Evolutionary conservation across 345 rosid genomes (phyloP).

Genomic region (Garcia nutans): DNA sequence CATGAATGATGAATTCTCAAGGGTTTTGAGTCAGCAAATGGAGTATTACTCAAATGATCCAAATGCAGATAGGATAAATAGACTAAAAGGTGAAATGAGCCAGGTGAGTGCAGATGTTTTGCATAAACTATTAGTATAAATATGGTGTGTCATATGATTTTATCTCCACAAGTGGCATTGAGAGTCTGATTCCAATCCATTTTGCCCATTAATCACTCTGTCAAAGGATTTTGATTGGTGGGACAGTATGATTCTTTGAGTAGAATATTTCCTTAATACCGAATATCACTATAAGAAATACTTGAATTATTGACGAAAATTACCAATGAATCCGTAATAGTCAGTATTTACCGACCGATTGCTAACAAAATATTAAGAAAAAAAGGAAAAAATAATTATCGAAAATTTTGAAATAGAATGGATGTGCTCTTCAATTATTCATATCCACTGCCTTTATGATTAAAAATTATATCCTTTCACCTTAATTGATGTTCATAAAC

Average conservation of each 20-base stretch:
- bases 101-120: conserved; percentile 50
- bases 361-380: too few relatives aligned
- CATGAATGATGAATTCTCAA: conserved; percentile 94
- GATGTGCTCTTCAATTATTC: neutral
- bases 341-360: too few relatives aligned
- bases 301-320: too few relatives aligned
- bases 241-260: neutral
- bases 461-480: neutral
- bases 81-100: conserved; percentile 91
- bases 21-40: conserved; percentile 94
- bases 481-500: neutral
- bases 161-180: neutral
- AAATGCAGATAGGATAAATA: conserved; percentile 82
- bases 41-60: conserved; percentile 82
- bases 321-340: too few relatives aligned
- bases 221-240: neutral
- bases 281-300: too few relatives aligned
- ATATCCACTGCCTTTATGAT: neutral
- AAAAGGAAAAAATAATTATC: too few relatives aligned
- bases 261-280: neutral
- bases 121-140: neutral
- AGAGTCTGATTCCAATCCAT: neutral
- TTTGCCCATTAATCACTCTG: neutral
- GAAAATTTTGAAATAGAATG: too few relatives aligned
- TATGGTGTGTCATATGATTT: neutral